These are phyloP conservation scores for Ceraceosorus bombacis DNA, from an alignment of 1,284 basidiomycete species.

Conservation along the genomic window DNA sequence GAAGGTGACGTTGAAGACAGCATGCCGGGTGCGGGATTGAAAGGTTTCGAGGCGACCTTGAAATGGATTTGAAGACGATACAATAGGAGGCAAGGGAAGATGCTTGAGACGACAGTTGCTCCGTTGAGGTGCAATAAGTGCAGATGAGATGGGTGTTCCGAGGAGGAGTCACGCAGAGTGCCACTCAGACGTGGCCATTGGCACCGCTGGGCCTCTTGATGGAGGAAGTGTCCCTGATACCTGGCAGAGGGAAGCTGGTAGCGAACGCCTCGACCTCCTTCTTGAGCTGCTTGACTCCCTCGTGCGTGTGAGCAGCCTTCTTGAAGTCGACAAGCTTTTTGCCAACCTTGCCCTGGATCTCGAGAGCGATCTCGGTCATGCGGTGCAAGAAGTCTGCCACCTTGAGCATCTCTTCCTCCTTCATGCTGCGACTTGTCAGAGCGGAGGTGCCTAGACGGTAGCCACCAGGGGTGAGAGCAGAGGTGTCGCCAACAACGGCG, in stretches of 20 bases:
- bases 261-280: slow-evolving; percentile 74
- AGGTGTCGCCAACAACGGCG: slow-evolving; percentile 81
- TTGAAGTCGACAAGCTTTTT: slow-evolving; percentile 92
- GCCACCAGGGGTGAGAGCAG: slow-evolving; percentile 95
- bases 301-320: slow-evolving; percentile 63
- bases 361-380: slow-evolving; percentile 41
- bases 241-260: slow-evolving; percentile 81
- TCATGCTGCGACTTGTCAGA: slow-evolving; percentile 88
- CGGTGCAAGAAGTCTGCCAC: slow-evolving; percentile 69
- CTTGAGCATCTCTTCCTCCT: slow-evolving; percentile 69
- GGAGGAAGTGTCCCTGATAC: slow-evolving; percentile 61
- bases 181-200: too few species aligned
- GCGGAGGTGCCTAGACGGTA: slow-evolving; percentile 94
- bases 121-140: too few species aligned
- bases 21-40: too few species aligned
- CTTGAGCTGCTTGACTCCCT: slow-evolving; percentile 67
- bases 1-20: too few species aligned
- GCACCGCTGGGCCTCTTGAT: slow-evolving; percentile 26
- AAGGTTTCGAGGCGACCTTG: too few species aligned
- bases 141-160: too few species aligned
- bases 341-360: slow-evolving; percentile 80
- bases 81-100: too few species aligned
- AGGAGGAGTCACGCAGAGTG: too few species aligned
- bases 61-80: too few species aligned
- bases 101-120: too few species aligned